These are phyloP conservation scores for Penicillium roqueforti DNA, from an alignment of 495 filamentous ascomycete species.

Conservation along the genomic window DNA sequence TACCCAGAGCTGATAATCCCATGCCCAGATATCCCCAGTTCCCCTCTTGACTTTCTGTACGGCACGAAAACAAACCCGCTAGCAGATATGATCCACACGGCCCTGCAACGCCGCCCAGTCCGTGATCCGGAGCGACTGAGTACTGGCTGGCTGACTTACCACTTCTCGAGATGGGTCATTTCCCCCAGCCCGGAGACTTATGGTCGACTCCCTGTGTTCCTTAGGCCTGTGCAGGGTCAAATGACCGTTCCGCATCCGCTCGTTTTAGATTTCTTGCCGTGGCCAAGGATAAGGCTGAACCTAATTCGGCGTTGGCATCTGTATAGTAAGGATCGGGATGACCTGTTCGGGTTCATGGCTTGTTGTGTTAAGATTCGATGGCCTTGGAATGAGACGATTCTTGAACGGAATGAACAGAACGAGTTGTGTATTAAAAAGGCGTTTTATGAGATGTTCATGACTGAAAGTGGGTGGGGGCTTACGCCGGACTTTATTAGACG, in stretches of 20 bases:
- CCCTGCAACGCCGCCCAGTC: constrained; percentile 18
- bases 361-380: constrained; percentile 31
- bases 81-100: constrained; percentile 24
- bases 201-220: constrained; percentile 13
- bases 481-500: constrained; percentile 29
- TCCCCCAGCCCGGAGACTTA: constrained; percentile 22
- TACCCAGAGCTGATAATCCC: constrained; percentile 15
- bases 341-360: constrained; percentile 23
- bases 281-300: constrained; percentile 22
- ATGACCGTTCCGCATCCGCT: constrained; percentile 20
- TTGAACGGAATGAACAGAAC: constrained; percentile 25
- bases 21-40: constrained; percentile 21
- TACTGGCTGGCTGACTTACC: constrained; percentile 23
- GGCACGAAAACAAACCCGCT: constrained; percentile 26
- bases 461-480: constrained; percentile 25
- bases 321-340: constrained; percentile 14
- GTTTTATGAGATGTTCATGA: constrained; percentile 26
- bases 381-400: constrained; percentile 28
- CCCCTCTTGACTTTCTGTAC: constrained; percentile 28
- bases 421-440: constrained; percentile 17
- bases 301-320: constrained; percentile 24
- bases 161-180: constrained; percentile 22
- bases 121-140: constrained; percentile 27
- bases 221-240: constrained; percentile 20
- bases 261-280: constrained; percentile 18